Evolutionary conservation across 140 eudicot genomes (phyloP).

Genomic region (Stevia rebaudiana): DNA sequence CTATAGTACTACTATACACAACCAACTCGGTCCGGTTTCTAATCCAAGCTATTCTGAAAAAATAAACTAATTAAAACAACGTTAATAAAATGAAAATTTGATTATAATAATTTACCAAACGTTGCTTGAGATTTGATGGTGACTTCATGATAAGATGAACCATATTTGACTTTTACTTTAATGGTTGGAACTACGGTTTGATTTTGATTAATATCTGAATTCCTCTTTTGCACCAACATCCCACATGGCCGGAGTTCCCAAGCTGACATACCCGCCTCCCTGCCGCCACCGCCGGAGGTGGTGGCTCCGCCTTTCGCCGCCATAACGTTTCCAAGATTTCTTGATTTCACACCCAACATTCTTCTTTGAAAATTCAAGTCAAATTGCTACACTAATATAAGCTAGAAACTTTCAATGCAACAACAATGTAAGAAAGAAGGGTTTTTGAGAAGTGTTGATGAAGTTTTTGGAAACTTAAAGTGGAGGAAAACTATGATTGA

Average conservation of each 20-base stretch:
- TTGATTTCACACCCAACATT: conserved; percentile 53
- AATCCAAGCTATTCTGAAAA: not conserved
- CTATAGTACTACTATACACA: not conserved
- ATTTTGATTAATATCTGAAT: conserved; percentile 57
- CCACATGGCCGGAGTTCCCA: conserved; percentile 89
- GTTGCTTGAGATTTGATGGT: conserved; percentile 70
- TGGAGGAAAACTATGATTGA: conserved; percentile 63
- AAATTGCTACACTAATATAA: conserved; percentile 28
- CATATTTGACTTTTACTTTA: conserved; percentile 73
- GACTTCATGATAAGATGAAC: conserved; percentile 60
- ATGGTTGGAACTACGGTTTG: conserved; percentile 42
- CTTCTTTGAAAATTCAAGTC: conserved; percentile 21
- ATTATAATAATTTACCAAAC: conserved; percentile 52
- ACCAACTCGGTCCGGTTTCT: too few relatives aligned
- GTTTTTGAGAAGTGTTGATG: conserved; percentile 37
- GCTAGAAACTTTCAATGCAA: conserved; percentile 11
- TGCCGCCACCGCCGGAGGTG: conserved; percentile 28
- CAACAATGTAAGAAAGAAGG: conserved; percentile 24
- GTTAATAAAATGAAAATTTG: not conserved
- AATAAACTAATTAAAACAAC: not conserved
- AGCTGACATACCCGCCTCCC: conserved; percentile 21
- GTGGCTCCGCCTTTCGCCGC: conserved; percentile 27
- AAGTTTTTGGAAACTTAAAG: conserved; percentile 61
- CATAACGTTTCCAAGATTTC: conserved; percentile 25
- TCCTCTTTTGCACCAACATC: conserved; percentile 88